Evolutionary conservation across 805 yeast species (phyloP).

Genomic region (Candida sonorensis): DNA sequence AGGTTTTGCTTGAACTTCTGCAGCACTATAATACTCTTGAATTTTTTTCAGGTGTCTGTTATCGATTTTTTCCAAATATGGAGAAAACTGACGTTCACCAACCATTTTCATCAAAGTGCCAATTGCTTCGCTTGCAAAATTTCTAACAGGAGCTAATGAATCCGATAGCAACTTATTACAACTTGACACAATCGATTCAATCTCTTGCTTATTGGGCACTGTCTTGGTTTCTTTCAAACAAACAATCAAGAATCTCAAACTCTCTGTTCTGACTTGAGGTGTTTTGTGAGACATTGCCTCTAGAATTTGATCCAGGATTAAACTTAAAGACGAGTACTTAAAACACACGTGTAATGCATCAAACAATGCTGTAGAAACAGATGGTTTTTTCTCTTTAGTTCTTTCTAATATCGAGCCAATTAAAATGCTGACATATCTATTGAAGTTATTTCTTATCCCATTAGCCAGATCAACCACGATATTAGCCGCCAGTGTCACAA

Average conservation of each 20-base stretch:
- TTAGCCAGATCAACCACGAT: conserved; percentile 53
- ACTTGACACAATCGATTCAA: conserved; percentile 49
- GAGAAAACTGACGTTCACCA: conserved; percentile 62
- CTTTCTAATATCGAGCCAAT: conserved; percentile 68
- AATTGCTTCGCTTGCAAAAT: conserved; percentile 66
- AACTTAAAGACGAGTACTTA: conserved; percentile 40
- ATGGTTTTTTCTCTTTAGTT: conserved; percentile 79
- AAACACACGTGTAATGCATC: conserved; percentile 62
- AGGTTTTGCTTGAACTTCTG: conserved; percentile 43
- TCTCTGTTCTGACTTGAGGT: conserved; percentile 73
- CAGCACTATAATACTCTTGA: conserved; percentile 46
- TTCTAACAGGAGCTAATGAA: conserved; percentile 77
- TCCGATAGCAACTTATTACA: conserved; percentile 67
- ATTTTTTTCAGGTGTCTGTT: conserved; percentile 62
- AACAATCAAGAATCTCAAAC: conserved; percentile 57
- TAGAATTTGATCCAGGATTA: conserved; percentile 53
- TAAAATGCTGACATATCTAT: conserved; percentile 44
- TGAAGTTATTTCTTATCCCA: conserved; percentile 57
- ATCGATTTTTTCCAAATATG: conserved; percentile 64
- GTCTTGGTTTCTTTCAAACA: conserved; percentile 46
- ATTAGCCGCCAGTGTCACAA: conserved; percentile 71
- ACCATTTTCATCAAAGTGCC: conserved; percentile 81
- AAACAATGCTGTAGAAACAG: conserved; percentile 67
- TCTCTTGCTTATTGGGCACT: conserved; percentile 46
- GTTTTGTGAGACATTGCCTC: conserved; percentile 65